Evolutionary conservation across 2,329 filamentous ascomycete species (phyloP).

Genomic region (Colletotrichum siamense): DNA sequence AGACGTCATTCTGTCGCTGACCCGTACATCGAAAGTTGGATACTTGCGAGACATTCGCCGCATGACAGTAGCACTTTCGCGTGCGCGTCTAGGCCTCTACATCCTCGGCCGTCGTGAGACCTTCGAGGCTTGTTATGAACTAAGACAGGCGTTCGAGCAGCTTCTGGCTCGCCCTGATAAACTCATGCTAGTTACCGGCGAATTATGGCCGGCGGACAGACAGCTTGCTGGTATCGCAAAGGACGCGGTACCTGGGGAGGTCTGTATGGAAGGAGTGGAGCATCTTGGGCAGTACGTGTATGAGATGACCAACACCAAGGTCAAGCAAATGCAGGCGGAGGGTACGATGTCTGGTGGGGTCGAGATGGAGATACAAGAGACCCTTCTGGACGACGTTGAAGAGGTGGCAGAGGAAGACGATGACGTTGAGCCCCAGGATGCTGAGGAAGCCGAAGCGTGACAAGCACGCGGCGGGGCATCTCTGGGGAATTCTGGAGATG

Average conservation of each 20-base stretch:
- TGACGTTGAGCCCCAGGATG: constrained; percentile 27
- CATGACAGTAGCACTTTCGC: constrained; percentile 91
- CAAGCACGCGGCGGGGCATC: constrained; percentile 3
- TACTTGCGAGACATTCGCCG: constrained; percentile 94
- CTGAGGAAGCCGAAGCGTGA: constrained; percentile 33
- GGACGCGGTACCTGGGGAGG: constrained; percentile 60
- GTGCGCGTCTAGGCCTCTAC: constrained; percentile 89
- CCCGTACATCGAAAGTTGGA: constrained; percentile 85
- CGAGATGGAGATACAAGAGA: constrained; percentile 28
- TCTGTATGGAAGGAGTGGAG: constrained; percentile 87
- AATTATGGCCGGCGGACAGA: constrained; percentile 79
- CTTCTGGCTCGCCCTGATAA: constrained; percentile 82
- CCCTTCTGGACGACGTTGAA: constrained; percentile 29
- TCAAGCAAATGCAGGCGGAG: constrained; percentile 54
- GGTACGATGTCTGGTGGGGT: constrained; percentile 24
- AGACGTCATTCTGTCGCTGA: constrained; percentile 94
- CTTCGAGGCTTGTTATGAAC: constrained; percentile 88
- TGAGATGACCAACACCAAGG: constrained; percentile 82
- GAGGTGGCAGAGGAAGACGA: constrained; percentile 25
- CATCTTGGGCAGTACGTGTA: constrained; percentile 96
- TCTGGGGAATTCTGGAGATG: not conserved
- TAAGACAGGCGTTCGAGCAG: constrained; percentile 83
- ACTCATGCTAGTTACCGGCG: constrained; percentile 80
- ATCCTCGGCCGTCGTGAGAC: constrained; percentile 87
- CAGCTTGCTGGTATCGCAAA: constrained; percentile 48